These are phyloP conservation scores for Xylaria cubensis DNA, from an alignment of 495 filamentous ascomycete species.

Conservation along the genomic window DNA sequence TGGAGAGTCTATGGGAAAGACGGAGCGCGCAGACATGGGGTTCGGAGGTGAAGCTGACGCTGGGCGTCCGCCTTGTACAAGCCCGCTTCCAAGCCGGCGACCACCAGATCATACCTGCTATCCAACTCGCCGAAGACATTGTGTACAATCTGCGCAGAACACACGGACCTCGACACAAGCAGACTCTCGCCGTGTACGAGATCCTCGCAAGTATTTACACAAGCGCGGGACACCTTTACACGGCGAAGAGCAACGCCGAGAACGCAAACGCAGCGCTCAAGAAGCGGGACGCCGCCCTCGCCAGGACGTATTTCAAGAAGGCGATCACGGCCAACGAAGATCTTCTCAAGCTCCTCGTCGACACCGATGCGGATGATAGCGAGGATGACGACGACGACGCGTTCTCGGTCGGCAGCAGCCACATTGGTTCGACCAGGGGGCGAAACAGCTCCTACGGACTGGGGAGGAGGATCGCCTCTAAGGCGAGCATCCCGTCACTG, in stretches of 20 bases:
- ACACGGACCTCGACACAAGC: slow-evolving; percentile 54
- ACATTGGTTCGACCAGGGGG: slow-evolving; percentile 4
- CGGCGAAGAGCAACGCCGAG: slow-evolving; percentile 55
- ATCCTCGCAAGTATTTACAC: slow-evolving; percentile 59
- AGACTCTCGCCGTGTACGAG: slow-evolving; percentile 57
- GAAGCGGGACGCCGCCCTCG: slow-evolving; percentile 16
- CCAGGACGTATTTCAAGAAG: slow-evolving; percentile 19
- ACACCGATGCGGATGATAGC: slow-evolving; percentile 7
- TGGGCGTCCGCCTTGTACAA: slow-evolving; percentile 61
- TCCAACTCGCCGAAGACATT: slow-evolving; percentile 59
- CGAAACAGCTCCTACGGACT: slow-evolving; percentile 5
- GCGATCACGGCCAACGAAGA: slow-evolving; percentile 24
- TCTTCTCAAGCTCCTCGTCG: slow-evolving; percentile 18
- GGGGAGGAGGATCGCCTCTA: slow-evolving; percentile 3
- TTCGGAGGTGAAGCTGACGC: slow-evolving; percentile 19
- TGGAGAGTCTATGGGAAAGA: slow-evolving; percentile 22
- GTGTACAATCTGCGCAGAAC: slow-evolving; percentile 64
- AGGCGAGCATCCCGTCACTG: not conserved
- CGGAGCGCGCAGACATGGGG: slow-evolving; percentile 10
- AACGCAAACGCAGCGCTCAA: slow-evolving; percentile 28
- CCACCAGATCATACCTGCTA: slow-evolving; percentile 39
- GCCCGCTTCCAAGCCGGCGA: slow-evolving; percentile 54
- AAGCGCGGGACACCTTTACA: slow-evolving; percentile 50
- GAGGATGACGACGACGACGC: slow-evolving; percentile 20
- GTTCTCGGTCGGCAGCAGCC: slow-evolving; percentile 19